phyloP scores from a whole-genome alignment of 257 asterid genomes.

The Lantana camara region DNA sequence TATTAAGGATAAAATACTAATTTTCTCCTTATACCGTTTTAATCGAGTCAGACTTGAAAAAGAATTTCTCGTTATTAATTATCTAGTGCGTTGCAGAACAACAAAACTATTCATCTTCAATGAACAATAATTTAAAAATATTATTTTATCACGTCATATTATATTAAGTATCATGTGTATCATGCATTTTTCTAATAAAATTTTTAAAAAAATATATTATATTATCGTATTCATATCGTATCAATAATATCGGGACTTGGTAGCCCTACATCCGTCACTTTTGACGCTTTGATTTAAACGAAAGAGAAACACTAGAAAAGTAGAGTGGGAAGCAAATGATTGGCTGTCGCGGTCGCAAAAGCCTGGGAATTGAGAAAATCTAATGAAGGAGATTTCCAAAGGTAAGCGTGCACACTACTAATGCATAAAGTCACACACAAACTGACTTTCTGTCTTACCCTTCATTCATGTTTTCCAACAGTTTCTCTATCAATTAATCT shows the following conservation, averaged over 20 bases:
- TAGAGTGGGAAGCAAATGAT: not conserved
- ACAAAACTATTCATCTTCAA: too few species aligned
- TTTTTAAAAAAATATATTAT: too few species aligned
- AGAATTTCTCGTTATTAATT: not conserved
- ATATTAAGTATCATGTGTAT: too few species aligned
- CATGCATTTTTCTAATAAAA: too few species aligned
- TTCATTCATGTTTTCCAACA: not conserved
- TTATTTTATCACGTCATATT: too few species aligned
- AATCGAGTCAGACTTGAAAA: too few species aligned
- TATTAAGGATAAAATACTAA: too few species aligned
- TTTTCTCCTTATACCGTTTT: too few species aligned
- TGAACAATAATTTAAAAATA: too few species aligned
- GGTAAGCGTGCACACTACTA: constrained; percentile 33
- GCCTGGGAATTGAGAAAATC: constrained; percentile 7
- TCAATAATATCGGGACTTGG: too few species aligned
- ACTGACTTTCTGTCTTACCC: constrained; percentile 20
- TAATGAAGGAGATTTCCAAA: constrained; percentile 15
- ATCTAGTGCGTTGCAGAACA: not conserved
- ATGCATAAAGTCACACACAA: constrained; percentile 25
- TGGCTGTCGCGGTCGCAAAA: constrained; percentile 13
- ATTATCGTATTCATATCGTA: too few species aligned
- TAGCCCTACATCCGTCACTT: not conserved
- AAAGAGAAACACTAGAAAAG: not conserved
- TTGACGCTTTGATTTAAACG: not conserved
- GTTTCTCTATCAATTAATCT: not conserved